Evolutionary conservation across 176 grass and related monocot species (phyloP).

Genomic region (Oryza glaberrima): DNA sequence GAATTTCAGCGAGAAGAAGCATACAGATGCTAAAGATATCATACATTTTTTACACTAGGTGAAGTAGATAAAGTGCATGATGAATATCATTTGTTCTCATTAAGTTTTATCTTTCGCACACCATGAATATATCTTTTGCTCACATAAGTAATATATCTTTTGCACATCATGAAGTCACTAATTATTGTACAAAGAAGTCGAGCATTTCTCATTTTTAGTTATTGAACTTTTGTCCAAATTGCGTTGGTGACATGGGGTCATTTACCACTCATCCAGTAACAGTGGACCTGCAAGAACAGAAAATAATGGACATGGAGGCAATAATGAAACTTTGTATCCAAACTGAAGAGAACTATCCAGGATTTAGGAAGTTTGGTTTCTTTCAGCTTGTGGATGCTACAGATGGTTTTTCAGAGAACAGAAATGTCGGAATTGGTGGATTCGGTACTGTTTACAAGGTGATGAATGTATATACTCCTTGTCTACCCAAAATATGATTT

Average conservation of each 20-base stretch:
- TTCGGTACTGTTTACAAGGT: slow-evolving; percentile 56
- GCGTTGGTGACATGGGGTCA: neutral
- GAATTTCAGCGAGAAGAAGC: neutral
- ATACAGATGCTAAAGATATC: neutral
- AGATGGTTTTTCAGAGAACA: slow-evolving; percentile 42
- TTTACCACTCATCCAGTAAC: slow-evolving; percentile 38
- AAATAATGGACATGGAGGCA: slow-evolving; percentile 20
- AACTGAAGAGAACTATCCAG: slow-evolving; percentile 26
- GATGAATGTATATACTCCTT: neutral
- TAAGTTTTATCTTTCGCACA: neutral
- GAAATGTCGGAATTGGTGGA: slow-evolving; percentile 24
- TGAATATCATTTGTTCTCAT: slow-evolving; percentile 18
- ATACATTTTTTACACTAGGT: neutral
- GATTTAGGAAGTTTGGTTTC: slow-evolving; percentile 44
- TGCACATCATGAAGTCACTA: slow-evolving; percentile 9
- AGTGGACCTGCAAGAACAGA: slow-evolving; percentile 31
- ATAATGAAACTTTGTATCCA: slow-evolving; percentile 21
- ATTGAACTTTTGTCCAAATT: neutral
- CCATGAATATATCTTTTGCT: neutral
- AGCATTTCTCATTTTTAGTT: neutral
- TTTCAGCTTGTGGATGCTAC: slow-evolving; percentile 44
- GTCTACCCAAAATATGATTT: neutral
- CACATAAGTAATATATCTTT: neutral
- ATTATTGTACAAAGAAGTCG: neutral
- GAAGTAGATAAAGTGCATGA: neutral